A percentile compares a stretch with the other conserved stretches of the same genome.
phyloP scores from a whole-genome alignment of 257 asterid genomes.

The Petunia secreta region DNA sequence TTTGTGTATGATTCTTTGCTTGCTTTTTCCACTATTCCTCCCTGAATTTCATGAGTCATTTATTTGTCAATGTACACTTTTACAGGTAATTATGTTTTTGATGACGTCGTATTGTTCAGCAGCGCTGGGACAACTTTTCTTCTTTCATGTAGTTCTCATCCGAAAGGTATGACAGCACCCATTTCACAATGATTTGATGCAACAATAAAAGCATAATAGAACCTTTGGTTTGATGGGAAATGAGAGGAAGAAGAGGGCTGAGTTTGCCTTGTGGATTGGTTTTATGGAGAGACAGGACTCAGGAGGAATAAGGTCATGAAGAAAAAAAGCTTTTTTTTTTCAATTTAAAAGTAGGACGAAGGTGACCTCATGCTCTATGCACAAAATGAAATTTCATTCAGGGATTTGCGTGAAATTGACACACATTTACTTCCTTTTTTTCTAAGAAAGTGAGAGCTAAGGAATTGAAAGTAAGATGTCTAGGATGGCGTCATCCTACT shows the following conservation, averaged over 20 bases:
- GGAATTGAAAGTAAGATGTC: too few relatives aligned
- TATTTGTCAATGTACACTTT: background rate
- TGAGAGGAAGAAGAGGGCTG: background rate
- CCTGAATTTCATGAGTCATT: background rate
- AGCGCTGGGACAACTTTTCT: constrained; percentile 88
- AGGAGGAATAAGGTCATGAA: background rate
- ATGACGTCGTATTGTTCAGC: constrained; percentile 73
- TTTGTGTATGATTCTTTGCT: constrained; percentile 59
- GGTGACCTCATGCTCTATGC: background rate
- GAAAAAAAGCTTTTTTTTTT: background rate
- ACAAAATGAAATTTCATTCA: background rate
- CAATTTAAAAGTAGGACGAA: background rate
- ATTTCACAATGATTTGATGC: constrained; percentile 8
- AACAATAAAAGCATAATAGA: background rate
- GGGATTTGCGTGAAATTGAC: background rate
- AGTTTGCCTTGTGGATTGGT: background rate
- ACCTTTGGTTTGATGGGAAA: constrained; percentile 1
- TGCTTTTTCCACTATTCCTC: background rate
- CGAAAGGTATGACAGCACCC: constrained; percentile 62
- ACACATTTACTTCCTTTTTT: background rate
- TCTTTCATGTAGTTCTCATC: constrained; percentile 91
- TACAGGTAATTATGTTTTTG: constrained; percentile 66
- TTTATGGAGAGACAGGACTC: background rate
- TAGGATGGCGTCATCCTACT: too few relatives aligned
- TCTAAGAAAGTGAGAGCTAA: too few relatives aligned